Base-by-base conservation (phyloP, 108 stramenopile species). In the Pseudonitzschia multiseries region DNA sequence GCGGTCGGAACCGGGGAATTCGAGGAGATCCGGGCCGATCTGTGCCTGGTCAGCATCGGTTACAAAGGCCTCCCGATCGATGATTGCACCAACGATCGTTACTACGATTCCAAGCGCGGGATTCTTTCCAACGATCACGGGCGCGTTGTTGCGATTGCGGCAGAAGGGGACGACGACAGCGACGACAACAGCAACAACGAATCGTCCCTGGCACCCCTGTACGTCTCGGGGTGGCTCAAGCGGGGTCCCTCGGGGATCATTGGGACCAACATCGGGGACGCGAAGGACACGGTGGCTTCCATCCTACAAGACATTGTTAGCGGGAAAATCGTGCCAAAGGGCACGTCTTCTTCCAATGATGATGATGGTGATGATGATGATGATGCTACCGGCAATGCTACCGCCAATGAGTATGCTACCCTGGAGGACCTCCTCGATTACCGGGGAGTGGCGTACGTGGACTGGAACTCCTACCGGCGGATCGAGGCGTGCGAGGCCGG, bases 201-300 rank as follows among this genome's bases (percentile, higher is more conserved):
- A 28, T 56, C 26, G 9, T 56, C 26, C 9, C 53, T 79, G n/a
- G 90, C 84, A 43, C 94, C 86, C 24, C 66, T 98, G 57, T 99
- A 98, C 73, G 88, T 87, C 43, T 69, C 93, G 8, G 99, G 99
- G 20, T 99, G 99, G 99, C 81, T 97, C 20, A 96, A 97, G 75
- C 91, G 99, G 15, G 98, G 99, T 13, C 98, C 99, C 9, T 81
- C 76, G 20, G 99, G 98, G 4, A 99, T 99, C 56, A 97, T 99
- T 68, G 98, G 97, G 15, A 97, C 97, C 40, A 99, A 99, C 75
- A 90, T 90, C 57, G 33, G 72, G 15, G 84, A 85, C 72, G 97
- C 99, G 48, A 95, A 87, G 65, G 97, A 97, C 36, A 98, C 97
- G 10, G 98, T 97, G 1, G 81, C 76, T 17, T 74, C 94, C 13